Evolutionary conservation across 2,329 filamentous ascomycete species (phyloP).

Genomic region (Scortechinia acanthostroma): DNA sequence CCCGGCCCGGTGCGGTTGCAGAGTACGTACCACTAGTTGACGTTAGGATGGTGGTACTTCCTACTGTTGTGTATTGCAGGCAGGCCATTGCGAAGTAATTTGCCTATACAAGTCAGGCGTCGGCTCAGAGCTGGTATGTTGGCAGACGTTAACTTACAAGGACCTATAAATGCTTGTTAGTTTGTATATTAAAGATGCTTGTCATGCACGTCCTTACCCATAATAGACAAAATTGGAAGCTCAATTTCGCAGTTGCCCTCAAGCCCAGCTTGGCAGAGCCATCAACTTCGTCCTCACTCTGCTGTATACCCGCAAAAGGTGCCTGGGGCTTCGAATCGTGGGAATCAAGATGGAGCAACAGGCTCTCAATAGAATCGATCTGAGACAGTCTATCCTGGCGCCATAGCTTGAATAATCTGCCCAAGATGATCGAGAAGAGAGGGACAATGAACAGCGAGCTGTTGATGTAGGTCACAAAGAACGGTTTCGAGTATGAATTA

Average conservation of each 20-base stretch:
- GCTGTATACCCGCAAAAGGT: no score
- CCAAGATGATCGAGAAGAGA: background rate
- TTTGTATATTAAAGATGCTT: background rate
- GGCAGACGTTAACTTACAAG: no score
- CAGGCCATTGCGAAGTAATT: slow-evolving; percentile 63
- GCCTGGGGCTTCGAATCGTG: background rate
- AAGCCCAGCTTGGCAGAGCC: background rate
- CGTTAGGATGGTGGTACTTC: slow-evolving; percentile 60
- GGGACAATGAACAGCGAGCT: background rate
- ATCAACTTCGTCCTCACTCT: background rate
- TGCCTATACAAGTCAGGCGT: slow-evolving; percentile 21
- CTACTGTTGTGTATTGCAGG: slow-evolving; percentile 60
- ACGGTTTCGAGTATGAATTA: background rate
- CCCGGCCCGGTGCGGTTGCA: background rate
- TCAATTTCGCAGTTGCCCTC: slow-evolving; percentile 43
- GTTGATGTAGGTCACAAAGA: background rate
- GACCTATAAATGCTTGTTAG: background rate
- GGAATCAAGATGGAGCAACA: background rate
- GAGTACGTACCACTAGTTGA: slow-evolving; percentile 36
- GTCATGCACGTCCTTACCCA: slow-evolving; percentile 37
- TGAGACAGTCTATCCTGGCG: background rate
- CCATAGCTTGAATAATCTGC: background rate
- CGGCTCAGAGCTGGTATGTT: no score
- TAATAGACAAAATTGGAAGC: slow-evolving; percentile 56
- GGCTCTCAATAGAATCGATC: background rate